phyloP scores from a whole-genome alignment of 176 grass and related monocot genomes.

The Phyllostachys edulis region DNA sequence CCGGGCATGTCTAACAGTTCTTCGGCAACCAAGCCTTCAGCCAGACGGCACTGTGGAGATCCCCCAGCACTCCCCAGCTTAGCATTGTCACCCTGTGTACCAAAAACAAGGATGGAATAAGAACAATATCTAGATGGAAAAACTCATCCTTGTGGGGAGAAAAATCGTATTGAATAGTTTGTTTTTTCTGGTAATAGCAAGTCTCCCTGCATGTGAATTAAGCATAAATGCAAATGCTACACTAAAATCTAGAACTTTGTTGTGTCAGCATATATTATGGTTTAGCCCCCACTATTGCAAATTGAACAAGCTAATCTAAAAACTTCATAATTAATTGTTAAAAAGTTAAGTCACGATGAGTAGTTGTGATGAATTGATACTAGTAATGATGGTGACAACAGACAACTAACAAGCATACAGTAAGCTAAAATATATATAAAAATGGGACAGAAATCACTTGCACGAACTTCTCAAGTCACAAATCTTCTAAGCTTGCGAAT shows the following conservation, averaged over 20 bases:
- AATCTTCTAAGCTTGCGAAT: neutral
- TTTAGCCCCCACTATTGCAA: neutral
- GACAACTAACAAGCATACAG: neutral
- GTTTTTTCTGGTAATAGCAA: neutral
- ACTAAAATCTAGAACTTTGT: neutral
- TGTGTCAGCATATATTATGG: neutral
- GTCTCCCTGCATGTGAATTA: neutral
- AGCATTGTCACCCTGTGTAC: conserved; percentile 41
- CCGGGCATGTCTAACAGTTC: conserved; percentile 33
- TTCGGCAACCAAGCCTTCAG: conserved; percentile 39
- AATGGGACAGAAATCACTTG: neutral
- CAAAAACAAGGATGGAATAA: neutral
- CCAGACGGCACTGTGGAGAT: conserved; percentile 48
- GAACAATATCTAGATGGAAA: neutral
- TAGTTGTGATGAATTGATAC: neutral
- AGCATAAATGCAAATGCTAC: neutral
- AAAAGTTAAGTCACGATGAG: neutral
- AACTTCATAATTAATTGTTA: neutral
- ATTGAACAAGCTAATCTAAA: neutral
- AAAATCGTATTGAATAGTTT: neutral
- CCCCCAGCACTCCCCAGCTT: conserved; percentile 55
- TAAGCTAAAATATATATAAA: neutral
- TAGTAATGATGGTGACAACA: neutral
- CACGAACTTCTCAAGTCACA: neutral
- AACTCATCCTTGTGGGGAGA: too few species aligned